These are phyloP conservation scores for Cutaneotrichosporon mucoides DNA, from an alignment of 1,284 basidiomycete species.

Conservation along the genomic window DNA sequence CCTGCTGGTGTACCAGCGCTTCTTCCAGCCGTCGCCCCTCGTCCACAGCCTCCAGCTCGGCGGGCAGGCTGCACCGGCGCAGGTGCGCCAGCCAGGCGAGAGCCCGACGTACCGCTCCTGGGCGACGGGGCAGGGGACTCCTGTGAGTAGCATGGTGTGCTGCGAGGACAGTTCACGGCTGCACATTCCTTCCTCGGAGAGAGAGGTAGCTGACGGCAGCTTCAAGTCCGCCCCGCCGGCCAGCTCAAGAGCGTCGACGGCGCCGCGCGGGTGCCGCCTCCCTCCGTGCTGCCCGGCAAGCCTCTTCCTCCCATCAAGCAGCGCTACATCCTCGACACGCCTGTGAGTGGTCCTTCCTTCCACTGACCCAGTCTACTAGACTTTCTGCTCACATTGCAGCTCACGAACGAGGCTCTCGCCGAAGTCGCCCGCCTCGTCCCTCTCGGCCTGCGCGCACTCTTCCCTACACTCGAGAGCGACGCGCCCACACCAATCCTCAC, in stretches of 20 bases:
- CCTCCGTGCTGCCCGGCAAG: conserved; percentile 12
- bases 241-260: conserved; percentile 40
- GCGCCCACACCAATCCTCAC: conserved; percentile 27
- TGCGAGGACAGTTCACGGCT: too few species aligned
- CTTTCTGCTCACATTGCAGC: neutral
- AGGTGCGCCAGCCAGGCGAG: conserved; percentile 41
- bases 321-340: conserved; percentile 38
- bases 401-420: conserved; percentile 29
- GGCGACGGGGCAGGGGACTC: conserved; percentile 48
- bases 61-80: conserved; percentile 42
- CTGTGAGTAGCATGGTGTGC: conserved; percentile 27
- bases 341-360: conserved; percentile 17
- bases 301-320: conserved; percentile 7
- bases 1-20: conserved; percentile 39
- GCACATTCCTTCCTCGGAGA: too few species aligned
- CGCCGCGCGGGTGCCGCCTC: conserved; percentile 21
- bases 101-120: conserved; percentile 45
- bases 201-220: conserved; percentile 18
- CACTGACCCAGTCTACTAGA: too few species aligned
- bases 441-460: conserved; percentile 34
- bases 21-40: conserved; percentile 39
- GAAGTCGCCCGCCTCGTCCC: conserved; percentile 38
- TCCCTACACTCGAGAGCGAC: conserved; percentile 24
- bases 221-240: conserved; percentile 43
- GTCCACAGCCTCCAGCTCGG: conserved; percentile 49